These are phyloP conservation scores for Thelephora ganbajun DNA, from an alignment of 768 basidiomycete genomes.

Conservation along the genomic window DNA sequence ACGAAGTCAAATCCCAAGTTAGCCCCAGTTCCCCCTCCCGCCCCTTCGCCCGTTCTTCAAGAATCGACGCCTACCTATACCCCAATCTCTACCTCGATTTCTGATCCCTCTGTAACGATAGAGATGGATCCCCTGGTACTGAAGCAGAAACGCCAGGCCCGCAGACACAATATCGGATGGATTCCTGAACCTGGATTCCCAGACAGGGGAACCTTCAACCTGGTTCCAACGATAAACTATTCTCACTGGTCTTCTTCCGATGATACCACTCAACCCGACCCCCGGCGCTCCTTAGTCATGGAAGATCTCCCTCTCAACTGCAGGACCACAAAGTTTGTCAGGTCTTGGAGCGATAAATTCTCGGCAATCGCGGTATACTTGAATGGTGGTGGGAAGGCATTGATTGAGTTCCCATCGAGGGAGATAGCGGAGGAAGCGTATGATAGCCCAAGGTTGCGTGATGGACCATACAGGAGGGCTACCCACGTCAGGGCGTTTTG, in stretches of 20 bases:
- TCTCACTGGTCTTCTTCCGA: not conserved
- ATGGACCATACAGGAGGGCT: conserved; percentile 10
- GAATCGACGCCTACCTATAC: not conserved
- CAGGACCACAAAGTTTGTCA: conserved; percentile 11
- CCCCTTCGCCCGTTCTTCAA: not conserved
- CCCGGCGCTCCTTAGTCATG: conserved; percentile 12
- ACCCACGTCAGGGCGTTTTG: conserved; percentile 17
- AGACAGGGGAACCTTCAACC: not conserved
- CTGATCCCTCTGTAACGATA: no score
- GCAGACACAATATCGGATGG: not conserved
- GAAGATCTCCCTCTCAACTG: conserved; percentile 14
- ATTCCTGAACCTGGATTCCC: not conserved
- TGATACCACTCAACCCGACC: conserved; percentile 1
- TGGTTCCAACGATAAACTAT: not conserved
- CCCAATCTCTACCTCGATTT: no score
- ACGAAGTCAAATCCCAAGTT: not conserved
- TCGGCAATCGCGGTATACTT: conserved; percentile 4
- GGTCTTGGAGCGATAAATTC: conserved; percentile 10
- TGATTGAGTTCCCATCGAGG: conserved; percentile 12
- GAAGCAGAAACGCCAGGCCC: not conserved
- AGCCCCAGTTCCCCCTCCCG: not conserved
- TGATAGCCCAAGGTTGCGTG: conserved; percentile 7
- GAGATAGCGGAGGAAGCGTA: conserved; percentile 10
- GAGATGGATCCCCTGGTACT: not conserved
- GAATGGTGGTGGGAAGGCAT: conserved; percentile 9